Evolutionary conservation across 1,139 yeast species (phyloP).

Genomic region (Yamadazyma aaseri): DNA sequence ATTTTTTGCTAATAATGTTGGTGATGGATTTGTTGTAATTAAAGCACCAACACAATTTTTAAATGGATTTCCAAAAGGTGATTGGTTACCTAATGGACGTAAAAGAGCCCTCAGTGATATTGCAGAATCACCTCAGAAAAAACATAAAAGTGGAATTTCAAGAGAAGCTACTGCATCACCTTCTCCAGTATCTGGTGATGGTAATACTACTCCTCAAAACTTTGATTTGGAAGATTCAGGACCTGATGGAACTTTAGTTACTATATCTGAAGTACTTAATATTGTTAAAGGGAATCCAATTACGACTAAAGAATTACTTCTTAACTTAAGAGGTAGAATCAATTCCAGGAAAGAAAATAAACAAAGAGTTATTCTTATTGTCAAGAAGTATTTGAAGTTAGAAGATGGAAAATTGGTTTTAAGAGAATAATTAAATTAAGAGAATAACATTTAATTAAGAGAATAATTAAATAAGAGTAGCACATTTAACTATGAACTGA

Average conservation of each 20-base stretch:
- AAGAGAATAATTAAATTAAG: conserved; percentile 32
- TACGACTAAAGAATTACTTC: conserved; percentile 64
- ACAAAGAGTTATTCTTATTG: conserved; percentile 61
- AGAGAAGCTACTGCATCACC: conserved; percentile 18
- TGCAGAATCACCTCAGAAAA: conserved; percentile 37
- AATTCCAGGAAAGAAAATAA: conserved; percentile 69
- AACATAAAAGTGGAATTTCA: conserved; percentile 16
- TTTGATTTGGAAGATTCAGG: conserved; percentile 38
- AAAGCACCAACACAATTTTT: conserved; percentile 64
- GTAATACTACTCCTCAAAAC: conserved; percentile 5
- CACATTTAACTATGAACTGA: too few relatives aligned
- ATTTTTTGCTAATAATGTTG: conserved; percentile 48
- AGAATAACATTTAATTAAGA: neutral
- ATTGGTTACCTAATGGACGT: conserved; percentile 75
- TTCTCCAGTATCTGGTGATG: conserved; percentile 8
- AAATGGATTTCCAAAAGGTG: conserved; percentile 71
- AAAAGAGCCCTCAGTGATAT: conserved; percentile 27
- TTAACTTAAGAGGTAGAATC: conserved; percentile 60
- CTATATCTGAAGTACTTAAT: conserved; percentile 69
- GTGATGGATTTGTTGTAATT: conserved; percentile 66
- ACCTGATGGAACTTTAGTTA: conserved; percentile 48
- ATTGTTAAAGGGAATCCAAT: conserved; percentile 63
- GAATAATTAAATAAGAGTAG: too few relatives aligned
- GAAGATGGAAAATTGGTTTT: conserved; percentile 66
- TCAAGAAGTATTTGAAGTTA: conserved; percentile 66